Conservation (phyloP, 2,329 filamentous ascomycete genomes). For the Penicillium decumbens region DNA sequence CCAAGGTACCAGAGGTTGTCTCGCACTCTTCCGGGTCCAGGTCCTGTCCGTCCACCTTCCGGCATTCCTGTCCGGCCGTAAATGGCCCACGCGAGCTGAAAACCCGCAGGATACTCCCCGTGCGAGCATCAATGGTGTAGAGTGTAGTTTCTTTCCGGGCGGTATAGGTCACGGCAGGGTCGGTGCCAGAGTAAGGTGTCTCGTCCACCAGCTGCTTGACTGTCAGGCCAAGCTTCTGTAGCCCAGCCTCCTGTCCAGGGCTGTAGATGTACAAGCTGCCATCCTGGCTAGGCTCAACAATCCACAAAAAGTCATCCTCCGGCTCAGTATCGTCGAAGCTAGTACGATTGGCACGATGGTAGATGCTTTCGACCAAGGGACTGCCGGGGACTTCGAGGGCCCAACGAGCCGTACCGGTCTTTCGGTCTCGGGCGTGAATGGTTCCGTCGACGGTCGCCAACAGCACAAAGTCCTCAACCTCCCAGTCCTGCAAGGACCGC, state of each 20-base stretch:
- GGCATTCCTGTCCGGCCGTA: constrained; percentile 69
- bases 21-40: constrained; percentile 69
- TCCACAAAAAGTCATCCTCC: constrained; percentile 88
- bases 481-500: constrained; percentile 98
- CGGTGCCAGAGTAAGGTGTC: constrained; percentile 68
- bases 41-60: constrained; percentile 60
- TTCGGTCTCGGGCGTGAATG: constrained; percentile 84
- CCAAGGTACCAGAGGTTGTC: constrained; percentile 67
- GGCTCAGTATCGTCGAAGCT: constrained; percentile 53
- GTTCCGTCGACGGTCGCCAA: constrained; percentile 99
- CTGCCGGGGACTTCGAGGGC: constrained; percentile 70
- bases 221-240: constrained; percentile 47
- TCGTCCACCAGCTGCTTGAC: constrained; percentile 80
- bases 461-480: constrained; percentile 99
- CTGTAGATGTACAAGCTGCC: constrained; percentile 83
- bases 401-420: constrained; percentile 80
- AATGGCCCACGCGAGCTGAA: constrained; percentile 72
- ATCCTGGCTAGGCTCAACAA: constrained; percentile 84
- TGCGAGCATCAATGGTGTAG: constrained; percentile 82
- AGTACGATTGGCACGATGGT: constrained; percentile 68
- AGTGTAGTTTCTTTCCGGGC: constrained; percentile 87
- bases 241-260: constrained; percentile 53
- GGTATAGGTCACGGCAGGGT: constrained; percentile 79
- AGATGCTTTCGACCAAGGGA: constrained; percentile 85
- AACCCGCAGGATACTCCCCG: constrained; percentile 74